Evolutionary conservation across 768 basidiomycete species (phyloP).

Genomic region (Phanerochaete sordida): DNA sequence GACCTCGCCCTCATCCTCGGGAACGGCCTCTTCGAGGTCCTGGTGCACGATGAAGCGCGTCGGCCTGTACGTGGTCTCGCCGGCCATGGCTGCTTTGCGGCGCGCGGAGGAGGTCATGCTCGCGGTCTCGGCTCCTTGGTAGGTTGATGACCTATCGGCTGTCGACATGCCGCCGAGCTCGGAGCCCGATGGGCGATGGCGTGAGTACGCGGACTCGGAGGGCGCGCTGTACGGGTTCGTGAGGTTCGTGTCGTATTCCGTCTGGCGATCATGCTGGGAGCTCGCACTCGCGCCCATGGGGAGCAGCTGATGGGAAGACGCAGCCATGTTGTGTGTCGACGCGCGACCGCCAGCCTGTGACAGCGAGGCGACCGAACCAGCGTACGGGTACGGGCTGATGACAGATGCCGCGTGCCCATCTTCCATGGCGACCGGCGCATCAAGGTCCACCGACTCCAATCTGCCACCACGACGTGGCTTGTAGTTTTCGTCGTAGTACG

Average conservation of each 20-base stretch:
- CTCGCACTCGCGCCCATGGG: neutral
- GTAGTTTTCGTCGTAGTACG: slow-evolving; percentile 3
- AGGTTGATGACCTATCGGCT: neutral
- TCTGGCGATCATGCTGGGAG: neutral
- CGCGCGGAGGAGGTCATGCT: slow-evolving; percentile 43
- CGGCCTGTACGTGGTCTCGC: slow-evolving; percentile 30
- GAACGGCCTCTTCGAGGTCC: slow-evolving; percentile 56
- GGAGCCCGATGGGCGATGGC: slow-evolving; percentile 3
- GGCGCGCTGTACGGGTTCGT: slow-evolving; percentile 5
- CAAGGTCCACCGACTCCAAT: slow-evolving; percentile 15
- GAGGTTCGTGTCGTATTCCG: slow-evolving; percentile 1
- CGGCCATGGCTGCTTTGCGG: slow-evolving; percentile 57
- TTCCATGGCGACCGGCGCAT: slow-evolving; percentile 4
- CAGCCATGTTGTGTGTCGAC: neutral
- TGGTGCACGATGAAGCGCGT: slow-evolving; percentile 62
- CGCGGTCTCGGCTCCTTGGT: neutral
- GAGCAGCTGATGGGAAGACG: slow-evolving; percentile 6
- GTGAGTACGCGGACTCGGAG: neutral
- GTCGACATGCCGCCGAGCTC: slow-evolving; percentile 1
- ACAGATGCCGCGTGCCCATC: slow-evolving; percentile 9
- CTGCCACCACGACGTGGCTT: slow-evolving; percentile 7
- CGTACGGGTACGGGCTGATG: slow-evolving; percentile 13
- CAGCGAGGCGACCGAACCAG: neutral
- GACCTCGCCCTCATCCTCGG: slow-evolving; percentile 46
- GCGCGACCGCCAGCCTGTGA: neutral